These are phyloP conservation scores for Apiospora saccharicola DNA, from an alignment of 2,329 filamentous ascomycete species.

Conservation along the genomic window DNA sequence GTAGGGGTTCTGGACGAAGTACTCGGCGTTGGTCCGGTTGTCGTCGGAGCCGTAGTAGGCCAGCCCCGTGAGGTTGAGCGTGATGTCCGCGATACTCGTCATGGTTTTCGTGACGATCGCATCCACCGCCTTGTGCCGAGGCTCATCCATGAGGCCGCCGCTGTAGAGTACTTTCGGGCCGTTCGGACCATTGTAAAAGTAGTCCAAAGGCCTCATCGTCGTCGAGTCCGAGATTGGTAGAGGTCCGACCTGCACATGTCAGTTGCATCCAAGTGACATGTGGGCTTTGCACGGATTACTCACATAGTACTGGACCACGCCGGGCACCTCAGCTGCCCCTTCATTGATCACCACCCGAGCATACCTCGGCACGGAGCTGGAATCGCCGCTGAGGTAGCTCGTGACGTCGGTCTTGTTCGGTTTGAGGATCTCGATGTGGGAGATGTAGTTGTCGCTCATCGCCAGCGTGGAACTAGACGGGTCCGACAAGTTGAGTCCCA, in stretches of 20 bases:
- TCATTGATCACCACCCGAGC: not conserved
- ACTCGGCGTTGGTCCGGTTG: conserved; percentile 4
- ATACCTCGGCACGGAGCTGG: not conserved
- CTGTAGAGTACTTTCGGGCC: not conserved
- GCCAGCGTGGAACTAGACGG: not conserved
- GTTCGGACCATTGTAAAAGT: not conserved
- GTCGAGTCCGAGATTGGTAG: conserved; percentile 2
- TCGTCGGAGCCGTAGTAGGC: not conserved
- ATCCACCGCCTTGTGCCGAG: not conserved
- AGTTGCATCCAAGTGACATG: not conserved
- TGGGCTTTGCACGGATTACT: not conserved
- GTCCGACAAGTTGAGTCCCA: not conserved
- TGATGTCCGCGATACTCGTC: conserved; percentile 1
- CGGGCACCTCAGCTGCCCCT: not conserved
- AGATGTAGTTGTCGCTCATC: conserved; percentile 8
- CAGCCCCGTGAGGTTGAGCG: not conserved
- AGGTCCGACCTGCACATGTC: not conserved
- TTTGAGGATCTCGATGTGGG: not conserved
- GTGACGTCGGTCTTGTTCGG: conserved; percentile 1
- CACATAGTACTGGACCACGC: not conserved
- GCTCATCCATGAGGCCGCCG: not conserved
- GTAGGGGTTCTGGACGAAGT: conserved; percentile 2
- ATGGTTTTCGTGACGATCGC: not conserved
- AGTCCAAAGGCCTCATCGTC: not conserved
- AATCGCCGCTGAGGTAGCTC: not conserved